phyloP scores from a whole-genome alignment of 345 rosid species.

The Gossypium rotundifolium region DNA sequence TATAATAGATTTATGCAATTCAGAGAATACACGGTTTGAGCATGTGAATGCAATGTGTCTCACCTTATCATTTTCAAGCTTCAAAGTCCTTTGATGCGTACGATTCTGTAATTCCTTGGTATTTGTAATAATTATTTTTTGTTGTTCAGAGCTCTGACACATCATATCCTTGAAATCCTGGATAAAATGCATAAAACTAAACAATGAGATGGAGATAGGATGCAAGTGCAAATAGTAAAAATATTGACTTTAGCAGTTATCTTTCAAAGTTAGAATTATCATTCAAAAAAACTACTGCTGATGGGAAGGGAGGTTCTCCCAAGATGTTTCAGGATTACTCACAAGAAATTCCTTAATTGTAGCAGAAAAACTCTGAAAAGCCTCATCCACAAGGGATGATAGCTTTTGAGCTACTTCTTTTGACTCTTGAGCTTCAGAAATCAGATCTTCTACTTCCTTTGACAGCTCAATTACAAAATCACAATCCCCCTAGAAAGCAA shows the following conservation, averaged over 20 bases:
- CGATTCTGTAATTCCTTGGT: conserved; percentile 31
- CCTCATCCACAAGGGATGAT: conserved; percentile 49
- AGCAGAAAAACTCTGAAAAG: conserved; percentile 47
- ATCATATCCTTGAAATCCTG: conserved; percentile 61
- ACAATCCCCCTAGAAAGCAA: conserved; percentile 29
- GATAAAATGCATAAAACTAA: conserved; percentile 12
- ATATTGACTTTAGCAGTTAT: background rate
- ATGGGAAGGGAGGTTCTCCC: background rate
- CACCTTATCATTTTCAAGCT: conserved; percentile 69
- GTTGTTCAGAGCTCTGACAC: conserved; percentile 40
- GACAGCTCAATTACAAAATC: conserved; percentile 36
- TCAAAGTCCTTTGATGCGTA: conserved; percentile 42
- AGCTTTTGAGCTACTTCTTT: conserved; percentile 39
- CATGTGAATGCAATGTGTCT: background rate
- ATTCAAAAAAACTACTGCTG: background rate
- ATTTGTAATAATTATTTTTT: conserved; percentile 35
- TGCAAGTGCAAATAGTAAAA: background rate
- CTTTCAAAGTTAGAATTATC: background rate
- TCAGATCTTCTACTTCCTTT: conserved; percentile 48
- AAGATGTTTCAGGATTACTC: conserved; percentile 29
- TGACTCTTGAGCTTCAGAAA: conserved; percentile 41
- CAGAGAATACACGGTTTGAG: background rate
- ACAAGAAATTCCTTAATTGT: conserved; percentile 41
- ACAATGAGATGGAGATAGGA: background rate
- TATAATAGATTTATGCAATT: background rate